These are phyloP conservation scores for Cadophora sp. DNA, from an alignment of 2,329 filamentous ascomycete genomes.

Conservation along the genomic window DNA sequence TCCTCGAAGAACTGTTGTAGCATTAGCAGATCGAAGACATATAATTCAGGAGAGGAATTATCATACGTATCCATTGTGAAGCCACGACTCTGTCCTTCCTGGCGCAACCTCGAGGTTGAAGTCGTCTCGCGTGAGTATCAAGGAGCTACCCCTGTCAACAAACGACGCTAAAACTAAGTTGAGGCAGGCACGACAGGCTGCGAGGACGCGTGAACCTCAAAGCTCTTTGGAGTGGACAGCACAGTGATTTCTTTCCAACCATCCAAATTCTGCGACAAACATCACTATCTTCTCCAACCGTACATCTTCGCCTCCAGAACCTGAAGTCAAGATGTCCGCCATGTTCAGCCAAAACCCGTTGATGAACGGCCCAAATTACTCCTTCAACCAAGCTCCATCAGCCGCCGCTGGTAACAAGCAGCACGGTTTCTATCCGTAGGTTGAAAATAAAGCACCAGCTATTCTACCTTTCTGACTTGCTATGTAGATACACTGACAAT, in stretches of 20 bases:
- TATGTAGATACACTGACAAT: slow-evolving; percentile 91
- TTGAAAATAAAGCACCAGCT: slow-evolving; percentile 4
- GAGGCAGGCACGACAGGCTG: slow-evolving; percentile 39
- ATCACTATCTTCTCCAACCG: slow-evolving; percentile 4
- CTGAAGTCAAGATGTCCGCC: slow-evolving; percentile 58
- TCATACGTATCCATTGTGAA: slow-evolving; percentile 37
- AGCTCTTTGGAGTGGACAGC: slow-evolving; percentile 4
- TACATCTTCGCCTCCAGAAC: slow-evolving; percentile 15
- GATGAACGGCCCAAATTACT: slow-evolving; percentile 74
- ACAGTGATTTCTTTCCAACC: slow-evolving; percentile 10
- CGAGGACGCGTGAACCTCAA: slow-evolving; percentile 34
- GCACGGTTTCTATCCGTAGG: slow-evolving; percentile 94
- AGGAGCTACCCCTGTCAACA: slow-evolving; percentile 41
- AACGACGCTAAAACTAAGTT: slow-evolving; percentile 32
- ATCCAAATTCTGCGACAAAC: slow-evolving; percentile 14
- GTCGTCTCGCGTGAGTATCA: slow-evolving; percentile 1
- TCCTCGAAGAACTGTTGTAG: slow-evolving; percentile 49
- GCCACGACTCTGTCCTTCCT: neutral
- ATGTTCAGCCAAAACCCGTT: slow-evolving; percentile 75
- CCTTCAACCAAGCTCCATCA: slow-evolving; percentile 67
- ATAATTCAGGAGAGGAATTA: neutral
- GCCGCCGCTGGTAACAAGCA: slow-evolving; percentile 62
- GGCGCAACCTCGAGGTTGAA: neutral
- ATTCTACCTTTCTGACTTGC: slow-evolving; percentile 20
- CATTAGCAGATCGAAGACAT: slow-evolving; percentile 31